phyloP scores from a whole-genome alignment of 495 filamentous ascomycete species.

The Talaromyces proteolyticus region DNA sequence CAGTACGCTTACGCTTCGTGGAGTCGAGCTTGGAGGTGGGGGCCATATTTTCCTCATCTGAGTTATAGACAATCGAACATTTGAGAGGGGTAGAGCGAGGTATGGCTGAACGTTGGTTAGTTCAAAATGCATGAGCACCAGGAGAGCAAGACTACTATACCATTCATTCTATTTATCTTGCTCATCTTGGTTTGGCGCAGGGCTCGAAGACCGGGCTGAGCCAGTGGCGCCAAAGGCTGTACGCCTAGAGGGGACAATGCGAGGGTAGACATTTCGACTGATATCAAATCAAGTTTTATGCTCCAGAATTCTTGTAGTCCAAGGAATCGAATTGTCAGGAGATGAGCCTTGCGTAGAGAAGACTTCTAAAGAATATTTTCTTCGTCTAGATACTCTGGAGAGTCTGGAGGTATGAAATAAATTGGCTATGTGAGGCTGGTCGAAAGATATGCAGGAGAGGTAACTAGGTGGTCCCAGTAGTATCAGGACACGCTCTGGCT shows the following conservation, averaged over 20 bases:
- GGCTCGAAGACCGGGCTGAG: background rate
- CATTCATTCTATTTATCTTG: conserved; percentile 51
- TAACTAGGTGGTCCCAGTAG: no score
- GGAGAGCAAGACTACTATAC: conserved; percentile 29
- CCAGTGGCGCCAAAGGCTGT: background rate
- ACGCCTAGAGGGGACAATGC: background rate
- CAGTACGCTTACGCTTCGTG: conserved; percentile 57
- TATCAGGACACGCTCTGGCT: no score
- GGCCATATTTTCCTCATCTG: conserved; percentile 78
- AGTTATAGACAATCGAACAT: conserved; percentile 40
- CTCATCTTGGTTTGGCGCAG: conserved; percentile 38
- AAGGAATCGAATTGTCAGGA: no score
- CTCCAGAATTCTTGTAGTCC: no score
- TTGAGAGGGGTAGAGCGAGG: conserved; percentile 10
- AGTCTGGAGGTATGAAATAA: no score
- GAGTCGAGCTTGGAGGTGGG: conserved; percentile 56
- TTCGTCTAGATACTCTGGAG: no score
- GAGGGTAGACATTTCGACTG: background rate
- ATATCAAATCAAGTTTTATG: no score
- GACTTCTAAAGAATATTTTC: no score
- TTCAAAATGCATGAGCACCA: background rate
- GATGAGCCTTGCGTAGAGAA: no score
- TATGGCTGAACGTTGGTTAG: background rate
- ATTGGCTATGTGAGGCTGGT: no score
- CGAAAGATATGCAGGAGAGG: no score